Evolutionary conservation across 2,329 filamentous ascomycete genomes (phyloP).

Genomic region (Fusarium nanum): DNA sequence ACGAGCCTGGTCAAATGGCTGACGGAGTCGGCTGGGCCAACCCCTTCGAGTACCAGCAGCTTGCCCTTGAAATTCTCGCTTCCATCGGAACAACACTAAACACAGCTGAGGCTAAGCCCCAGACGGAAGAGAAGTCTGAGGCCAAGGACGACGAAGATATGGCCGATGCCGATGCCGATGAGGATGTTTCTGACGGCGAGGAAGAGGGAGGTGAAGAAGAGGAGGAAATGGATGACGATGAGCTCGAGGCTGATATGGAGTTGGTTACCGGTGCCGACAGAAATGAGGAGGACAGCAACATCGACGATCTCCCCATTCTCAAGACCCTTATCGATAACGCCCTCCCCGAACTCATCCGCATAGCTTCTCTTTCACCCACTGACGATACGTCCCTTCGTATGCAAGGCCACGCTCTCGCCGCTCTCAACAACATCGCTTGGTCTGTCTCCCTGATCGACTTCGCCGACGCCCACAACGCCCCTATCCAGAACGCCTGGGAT

Average conservation of each 20-base stretch:
- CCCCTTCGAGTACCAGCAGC: constrained; percentile 60
- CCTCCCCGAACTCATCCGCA: constrained; percentile 59
- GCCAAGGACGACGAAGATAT: constrained; percentile 55
- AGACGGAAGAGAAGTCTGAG: constrained; percentile 54
- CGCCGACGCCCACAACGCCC: constrained; percentile 62
- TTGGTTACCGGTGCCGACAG: constrained; percentile 66
- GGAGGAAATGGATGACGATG: constrained; percentile 67
- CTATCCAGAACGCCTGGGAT: constrained; percentile 65
- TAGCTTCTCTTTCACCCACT: constrained; percentile 55
- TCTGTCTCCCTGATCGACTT: constrained; percentile 72
- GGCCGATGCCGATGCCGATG: constrained; percentile 44
- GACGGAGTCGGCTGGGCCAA: constrained; percentile 55
- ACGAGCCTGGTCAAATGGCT: constrained; percentile 44
- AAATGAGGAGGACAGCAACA: constrained; percentile 52
- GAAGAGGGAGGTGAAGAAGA: constrained; percentile 54
- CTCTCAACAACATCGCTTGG: constrained; percentile 76
- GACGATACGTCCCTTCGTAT: constrained; percentile 59
- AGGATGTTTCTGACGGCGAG: constrained; percentile 52
- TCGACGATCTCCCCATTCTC: constrained; percentile 67
- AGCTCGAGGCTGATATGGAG: constrained; percentile 73
- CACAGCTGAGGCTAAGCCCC: constrained; percentile 54
- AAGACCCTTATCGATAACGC: constrained; percentile 54
- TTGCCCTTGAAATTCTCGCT: constrained; percentile 71
- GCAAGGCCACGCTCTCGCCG: constrained; percentile 66
- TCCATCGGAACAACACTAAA: constrained; percentile 72